These are phyloP conservation scores for Alternaria viburni DNA, from an alignment of 2,329 filamentous ascomycete genomes.

Conservation along the genomic window DNA sequence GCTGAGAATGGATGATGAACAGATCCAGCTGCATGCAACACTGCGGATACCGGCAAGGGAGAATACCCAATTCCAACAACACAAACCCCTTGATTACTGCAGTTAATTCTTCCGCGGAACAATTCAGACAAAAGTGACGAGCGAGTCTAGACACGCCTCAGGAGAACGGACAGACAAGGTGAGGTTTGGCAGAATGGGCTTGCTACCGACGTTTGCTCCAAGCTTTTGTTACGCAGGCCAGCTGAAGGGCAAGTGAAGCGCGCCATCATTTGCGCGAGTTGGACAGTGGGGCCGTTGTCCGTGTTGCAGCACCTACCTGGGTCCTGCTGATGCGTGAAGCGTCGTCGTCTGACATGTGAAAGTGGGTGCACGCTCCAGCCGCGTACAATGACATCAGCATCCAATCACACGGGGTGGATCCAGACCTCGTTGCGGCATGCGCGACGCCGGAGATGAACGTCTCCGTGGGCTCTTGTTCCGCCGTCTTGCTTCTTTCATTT, in stretches of 20 bases:
- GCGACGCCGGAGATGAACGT: neutral
- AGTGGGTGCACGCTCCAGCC: conserved; percentile 10
- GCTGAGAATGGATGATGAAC: conserved; percentile 2
- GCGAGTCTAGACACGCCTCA: neutral
- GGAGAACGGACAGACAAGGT: neutral
- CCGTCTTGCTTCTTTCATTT: neutral
- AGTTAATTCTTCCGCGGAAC: neutral
- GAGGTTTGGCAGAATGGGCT: neutral
- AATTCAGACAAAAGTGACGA: neutral
- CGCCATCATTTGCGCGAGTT: conserved; percentile 6
- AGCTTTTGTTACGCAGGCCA: conserved; percentile 10
- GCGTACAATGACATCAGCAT: conserved; percentile 17
- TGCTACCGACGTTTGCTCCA: neutral
- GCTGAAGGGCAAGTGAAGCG: conserved; percentile 20
- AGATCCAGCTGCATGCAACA: conserved; percentile 6
- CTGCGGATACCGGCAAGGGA: conserved; percentile 6
- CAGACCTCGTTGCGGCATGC: conserved; percentile 3
- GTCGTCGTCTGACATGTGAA: conserved; percentile 18
- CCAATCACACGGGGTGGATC: conserved; percentile 1
- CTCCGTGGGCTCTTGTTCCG: neutral
- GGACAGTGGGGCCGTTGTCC: conserved; percentile 19
- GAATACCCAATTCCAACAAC: neutral
- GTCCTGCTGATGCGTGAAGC: neutral
- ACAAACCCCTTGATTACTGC: neutral
- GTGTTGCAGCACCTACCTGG: conserved; percentile 3